Evolutionary conservation across 73 alveolate species (phyloP).

Genomic region (Effrenium voratum): DNA sequence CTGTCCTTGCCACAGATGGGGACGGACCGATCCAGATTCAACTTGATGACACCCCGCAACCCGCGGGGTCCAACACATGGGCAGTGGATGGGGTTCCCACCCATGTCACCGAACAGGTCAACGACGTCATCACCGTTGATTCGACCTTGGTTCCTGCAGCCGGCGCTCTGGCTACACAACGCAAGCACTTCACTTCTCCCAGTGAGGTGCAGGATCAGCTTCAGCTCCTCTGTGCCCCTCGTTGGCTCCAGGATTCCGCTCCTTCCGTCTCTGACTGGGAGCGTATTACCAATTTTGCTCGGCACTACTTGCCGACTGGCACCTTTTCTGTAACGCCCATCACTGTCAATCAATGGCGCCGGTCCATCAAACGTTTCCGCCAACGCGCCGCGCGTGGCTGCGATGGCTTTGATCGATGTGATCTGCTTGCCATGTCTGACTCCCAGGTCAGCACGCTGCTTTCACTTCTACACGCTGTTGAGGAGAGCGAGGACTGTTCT

Average conservation of each 20-base stretch:
- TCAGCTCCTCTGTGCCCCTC: background rate
- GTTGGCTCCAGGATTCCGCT: background rate
- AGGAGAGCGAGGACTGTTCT: no score
- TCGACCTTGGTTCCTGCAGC: no score
- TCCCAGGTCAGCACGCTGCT: no score
- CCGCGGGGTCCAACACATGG: no score
- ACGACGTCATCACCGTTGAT: no score
- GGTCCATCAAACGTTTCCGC: background rate
- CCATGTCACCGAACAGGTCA: no score
- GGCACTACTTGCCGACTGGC: background rate
- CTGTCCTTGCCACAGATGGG: no score
- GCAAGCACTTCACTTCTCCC: background rate
- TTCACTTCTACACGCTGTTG: no score
- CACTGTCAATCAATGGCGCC: background rate
- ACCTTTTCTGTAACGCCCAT: background rate
- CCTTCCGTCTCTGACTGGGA: background rate
- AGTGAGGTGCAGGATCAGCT: background rate
- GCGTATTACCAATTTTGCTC: background rate
- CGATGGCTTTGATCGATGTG: background rate
- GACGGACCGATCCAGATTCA: no score
- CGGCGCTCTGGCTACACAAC: no score
- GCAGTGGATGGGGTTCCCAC: no score
- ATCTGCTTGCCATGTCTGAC: background rate
- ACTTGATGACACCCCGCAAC: no score
- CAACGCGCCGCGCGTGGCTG: background rate